phyloP scores from a whole-genome alignment of 192 early-diverging fungal species.

The Umbelopsis sp. region DNA sequence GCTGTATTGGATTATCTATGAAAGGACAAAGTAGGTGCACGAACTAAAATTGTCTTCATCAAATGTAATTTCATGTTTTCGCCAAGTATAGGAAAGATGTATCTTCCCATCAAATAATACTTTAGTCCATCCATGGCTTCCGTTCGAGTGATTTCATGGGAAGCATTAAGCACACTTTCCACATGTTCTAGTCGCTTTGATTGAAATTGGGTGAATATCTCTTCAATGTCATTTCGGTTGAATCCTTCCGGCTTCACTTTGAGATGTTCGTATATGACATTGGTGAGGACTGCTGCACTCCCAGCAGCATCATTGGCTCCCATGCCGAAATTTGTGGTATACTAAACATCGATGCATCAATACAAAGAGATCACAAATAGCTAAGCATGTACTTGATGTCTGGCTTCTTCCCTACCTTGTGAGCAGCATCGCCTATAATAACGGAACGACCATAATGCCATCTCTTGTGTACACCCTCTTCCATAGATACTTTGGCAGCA shows the following conservation, averaged over 20 bases:
- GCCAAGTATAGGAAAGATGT: background rate
- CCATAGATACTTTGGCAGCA: background rate
- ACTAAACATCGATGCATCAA: background rate
- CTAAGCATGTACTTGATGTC: background rate
- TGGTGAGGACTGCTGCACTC: background rate
- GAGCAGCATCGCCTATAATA: constrained; percentile 38
- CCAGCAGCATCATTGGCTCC: background rate
- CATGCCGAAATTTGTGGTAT: background rate
- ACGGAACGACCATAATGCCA: constrained; percentile 41
- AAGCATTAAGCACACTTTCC: background rate
- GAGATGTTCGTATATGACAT: background rate
- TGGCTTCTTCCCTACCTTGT: constrained; percentile 27
- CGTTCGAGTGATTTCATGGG: background rate
- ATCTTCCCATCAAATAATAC: background rate
- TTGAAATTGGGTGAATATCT: background rate
- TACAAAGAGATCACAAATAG: background rate
- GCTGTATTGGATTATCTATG: background rate
- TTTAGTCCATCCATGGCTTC: background rate
- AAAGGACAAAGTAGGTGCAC: background rate
- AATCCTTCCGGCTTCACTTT: background rate
- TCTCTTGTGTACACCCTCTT: constrained; percentile 24
- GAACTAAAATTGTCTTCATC: background rate
- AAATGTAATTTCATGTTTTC: background rate
- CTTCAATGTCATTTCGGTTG: background rate
- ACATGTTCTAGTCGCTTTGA: background rate